Evolutionary conservation across 495 filamentous ascomycete species (phyloP).

Genomic region (Platismatia glauca): DNA sequence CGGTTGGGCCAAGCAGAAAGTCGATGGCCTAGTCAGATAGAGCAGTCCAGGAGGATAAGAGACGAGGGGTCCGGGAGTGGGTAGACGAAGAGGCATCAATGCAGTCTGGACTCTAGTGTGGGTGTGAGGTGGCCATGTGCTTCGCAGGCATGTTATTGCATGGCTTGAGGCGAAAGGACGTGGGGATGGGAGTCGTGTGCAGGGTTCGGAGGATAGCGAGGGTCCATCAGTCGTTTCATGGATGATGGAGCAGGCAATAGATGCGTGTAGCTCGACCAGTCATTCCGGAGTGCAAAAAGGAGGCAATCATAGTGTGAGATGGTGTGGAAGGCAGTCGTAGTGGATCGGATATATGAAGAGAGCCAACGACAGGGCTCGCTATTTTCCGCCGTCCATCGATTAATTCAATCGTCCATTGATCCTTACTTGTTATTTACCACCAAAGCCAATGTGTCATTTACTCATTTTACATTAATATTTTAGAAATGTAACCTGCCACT

Average conservation of each 20-base stretch:
- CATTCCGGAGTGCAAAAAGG: neutral
- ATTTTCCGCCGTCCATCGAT: slow-evolving; percentile 1
- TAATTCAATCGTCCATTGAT: too few species aligned
- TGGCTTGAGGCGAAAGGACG: slow-evolving; percentile 7
- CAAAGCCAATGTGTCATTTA: neutral
- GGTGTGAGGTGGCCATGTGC: slow-evolving; percentile 19
- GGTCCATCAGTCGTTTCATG: slow-evolving; percentile 8
- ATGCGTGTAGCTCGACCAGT: neutral
- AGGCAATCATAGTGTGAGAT: neutral
- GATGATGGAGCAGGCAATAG: neutral
- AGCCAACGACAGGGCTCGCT: slow-evolving; percentile 15
- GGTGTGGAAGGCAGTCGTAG: slow-evolving; percentile 8
- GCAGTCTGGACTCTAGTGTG: slow-evolving; percentile 13
- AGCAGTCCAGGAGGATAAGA: neutral
- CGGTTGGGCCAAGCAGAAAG: slow-evolving; percentile 1
- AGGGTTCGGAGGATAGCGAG: neutral
- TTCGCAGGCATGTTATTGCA: slow-evolving; percentile 17
- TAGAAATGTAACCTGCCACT: neutral
- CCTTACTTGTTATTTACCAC: too few species aligned
- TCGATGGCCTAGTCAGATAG: neutral
- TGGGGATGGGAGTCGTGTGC: neutral
- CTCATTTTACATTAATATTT: neutral
- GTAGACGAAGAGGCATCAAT: slow-evolving; percentile 10
- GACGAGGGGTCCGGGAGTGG: neutral
- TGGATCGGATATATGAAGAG: slow-evolving; percentile 17